phyloP scores from a whole-genome alignment of 768 basidiomycete genomes.

The Boletus barrowsii region DNA sequence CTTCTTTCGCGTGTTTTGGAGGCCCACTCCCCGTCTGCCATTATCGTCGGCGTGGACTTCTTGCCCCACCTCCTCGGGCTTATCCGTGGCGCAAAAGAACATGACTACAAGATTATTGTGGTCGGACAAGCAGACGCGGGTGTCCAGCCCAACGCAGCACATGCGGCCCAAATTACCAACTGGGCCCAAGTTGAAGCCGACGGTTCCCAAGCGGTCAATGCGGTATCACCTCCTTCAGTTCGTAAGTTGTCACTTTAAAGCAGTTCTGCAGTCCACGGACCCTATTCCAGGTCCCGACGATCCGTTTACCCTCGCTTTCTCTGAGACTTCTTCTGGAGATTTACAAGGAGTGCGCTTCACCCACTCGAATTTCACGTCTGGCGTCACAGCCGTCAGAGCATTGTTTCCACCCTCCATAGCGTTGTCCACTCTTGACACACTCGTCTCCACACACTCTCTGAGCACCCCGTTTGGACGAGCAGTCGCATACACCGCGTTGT shows the following conservation, averaged over 20 bases:
- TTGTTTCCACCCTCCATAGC: constrained; percentile 72
- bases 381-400: constrained; percentile 74
- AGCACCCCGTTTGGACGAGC: constrained; percentile 77
- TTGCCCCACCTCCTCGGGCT: constrained; percentile 69
- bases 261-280: background rate
- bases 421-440: constrained; percentile 68
- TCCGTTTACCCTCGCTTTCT: constrained; percentile 69
- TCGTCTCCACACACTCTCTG: constrained; percentile 72
- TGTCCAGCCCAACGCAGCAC: constrained; percentile 44
- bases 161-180: constrained; percentile 53
- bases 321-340: constrained; percentile 47
- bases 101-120: constrained; percentile 61
- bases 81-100: constrained; percentile 57
- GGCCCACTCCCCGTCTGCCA: constrained; percentile 63
- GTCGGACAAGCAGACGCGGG: constrained; percentile 60
- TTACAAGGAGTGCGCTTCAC: constrained; percentile 66
- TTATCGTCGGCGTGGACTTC: constrained; percentile 66
- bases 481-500: constrained; percentile 75
- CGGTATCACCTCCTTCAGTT: constrained; percentile 43
- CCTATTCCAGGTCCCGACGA: constrained; percentile 40
- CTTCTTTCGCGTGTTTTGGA: constrained; percentile 67
- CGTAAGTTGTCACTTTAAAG: constrained; percentile 41
- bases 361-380: constrained; percentile 85
- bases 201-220: constrained; percentile 48
- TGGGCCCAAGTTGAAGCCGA: constrained; percentile 73